phyloP scores from a whole-genome alignment of 2,329 filamentous ascomycete species.

The Fusarium ambrosium region DNA sequence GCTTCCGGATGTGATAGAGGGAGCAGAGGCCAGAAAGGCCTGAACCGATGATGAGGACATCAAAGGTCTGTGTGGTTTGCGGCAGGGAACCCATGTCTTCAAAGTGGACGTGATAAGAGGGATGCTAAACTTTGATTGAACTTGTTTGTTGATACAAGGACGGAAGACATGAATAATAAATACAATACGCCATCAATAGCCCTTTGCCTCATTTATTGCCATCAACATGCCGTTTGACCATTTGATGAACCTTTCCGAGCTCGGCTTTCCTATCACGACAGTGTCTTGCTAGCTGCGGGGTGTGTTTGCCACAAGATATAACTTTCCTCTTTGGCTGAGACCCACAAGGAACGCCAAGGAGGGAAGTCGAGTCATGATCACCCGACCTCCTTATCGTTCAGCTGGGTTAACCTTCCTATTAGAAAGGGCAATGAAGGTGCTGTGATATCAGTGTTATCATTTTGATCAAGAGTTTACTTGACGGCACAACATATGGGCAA shows the following conservation, averaged over 20 bases:
- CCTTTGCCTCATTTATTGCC: background rate
- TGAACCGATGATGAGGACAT: slow-evolving; percentile 39
- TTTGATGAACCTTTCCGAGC: background rate
- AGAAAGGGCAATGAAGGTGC: background rate
- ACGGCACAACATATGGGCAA: background rate
- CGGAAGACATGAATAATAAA: background rate
- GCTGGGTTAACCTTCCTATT: background rate
- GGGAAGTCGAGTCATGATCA: background rate
- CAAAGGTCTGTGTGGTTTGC: slow-evolving; percentile 15
- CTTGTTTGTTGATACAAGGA: background rate
- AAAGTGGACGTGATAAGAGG: background rate
- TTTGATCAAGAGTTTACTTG: background rate
- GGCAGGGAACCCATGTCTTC: slow-evolving; percentile 35
- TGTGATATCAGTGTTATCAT: background rate
- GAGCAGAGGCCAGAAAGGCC: slow-evolving; percentile 57
- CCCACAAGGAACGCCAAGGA: background rate
- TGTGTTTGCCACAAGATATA: slow-evolving; percentile 16
- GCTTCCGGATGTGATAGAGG: slow-evolving; percentile 55
- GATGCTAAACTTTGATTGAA: background rate
- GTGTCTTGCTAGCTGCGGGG: background rate
- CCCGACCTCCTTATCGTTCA: background rate
- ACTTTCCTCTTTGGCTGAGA: slow-evolving; percentile 22
- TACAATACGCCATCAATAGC: background rate
- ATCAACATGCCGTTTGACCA: background rate
- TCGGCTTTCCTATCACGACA: slow-evolving; percentile 9